Evolutionary conservation across 78 protist species (phyloP), one percentile per base, ranked within the genome.

Genomic region (Dictyostelium brefeldianum): DNA sequence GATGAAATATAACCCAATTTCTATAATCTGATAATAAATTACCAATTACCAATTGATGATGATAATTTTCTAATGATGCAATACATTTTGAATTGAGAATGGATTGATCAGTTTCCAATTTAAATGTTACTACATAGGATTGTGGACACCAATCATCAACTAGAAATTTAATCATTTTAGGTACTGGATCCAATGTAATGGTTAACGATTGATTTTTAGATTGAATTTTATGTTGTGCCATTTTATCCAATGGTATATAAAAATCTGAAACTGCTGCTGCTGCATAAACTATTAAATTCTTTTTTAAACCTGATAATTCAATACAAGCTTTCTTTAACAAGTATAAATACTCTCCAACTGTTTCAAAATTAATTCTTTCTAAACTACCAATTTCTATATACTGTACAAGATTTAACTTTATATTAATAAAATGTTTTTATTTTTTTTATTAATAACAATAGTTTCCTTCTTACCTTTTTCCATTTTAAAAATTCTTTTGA

Each of bases 191-290:
- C 3, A 93, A 50, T 47, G 80, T 56, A 18, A 93, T 74, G 5
- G 83, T 77, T 7, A 93, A 51, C 47, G 83, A 80, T 73, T 53
- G 81, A 53, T 78, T 80, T 15, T 29, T 93, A 17, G 96, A 93
- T 78, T 93, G 96, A 29, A 93, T 93, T 54, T 93, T 93, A 78
- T 93, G 96, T 59, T 84, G 53, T 46, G 84, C 79, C 96, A 95
- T 51, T 3, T 80, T 27, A n/a, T 82, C 70, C 10, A 65, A 7
- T 59, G 97, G 97, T 14, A 96, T 73, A 84, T 92, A 92, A 47
- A 91, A 96, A 78, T 96, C 97, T 0, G 96, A 92, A 11, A 96
- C 97, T 18, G 97, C 97, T 0, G 97, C 97, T 5, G 97, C 97
- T n/a, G 91, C 89, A 73, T 81, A 96, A 31, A 96, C 50, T 31